A percentile compares a stretch with the other conserved stretches of the same genome.
phyloP scores from a whole-genome alignment of 2,329 filamentous ascomycete genomes.

The Remersonia thermophila region DNA sequence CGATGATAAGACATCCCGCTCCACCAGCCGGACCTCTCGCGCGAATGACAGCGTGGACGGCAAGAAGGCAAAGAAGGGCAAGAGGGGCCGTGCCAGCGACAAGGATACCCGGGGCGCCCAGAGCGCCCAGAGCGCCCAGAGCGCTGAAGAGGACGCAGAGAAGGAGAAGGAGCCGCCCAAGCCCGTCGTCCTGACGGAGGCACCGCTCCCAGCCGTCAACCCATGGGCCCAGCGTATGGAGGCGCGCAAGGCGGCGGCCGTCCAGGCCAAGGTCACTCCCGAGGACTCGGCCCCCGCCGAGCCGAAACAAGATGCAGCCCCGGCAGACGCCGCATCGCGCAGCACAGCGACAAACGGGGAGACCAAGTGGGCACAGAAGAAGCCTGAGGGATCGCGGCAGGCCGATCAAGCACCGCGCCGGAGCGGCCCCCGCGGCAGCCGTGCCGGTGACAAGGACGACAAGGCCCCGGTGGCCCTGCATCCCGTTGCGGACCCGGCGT shows the following conservation, averaged over 20 bases:
- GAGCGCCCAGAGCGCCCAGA: conserved; percentile 39
- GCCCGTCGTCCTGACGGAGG: conserved; percentile 57
- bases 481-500: conserved; percentile 60
- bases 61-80: conserved; percentile 50
- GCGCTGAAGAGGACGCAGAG: conserved; percentile 36
- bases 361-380: conserved; percentile 29
- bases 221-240: conserved; percentile 74
- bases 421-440: conserved; percentile 32
- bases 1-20: conserved; percentile 32
- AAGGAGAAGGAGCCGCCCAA: conserved; percentile 47
- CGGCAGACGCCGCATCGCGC: conserved; percentile 16
- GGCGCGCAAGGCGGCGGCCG: conserved; percentile 34
- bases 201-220: conserved; percentile 73
- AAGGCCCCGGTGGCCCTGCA: conserved; percentile 31
- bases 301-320: conserved; percentile 26
- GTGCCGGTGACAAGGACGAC: conserved; percentile 32
- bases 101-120: conserved; percentile 42
- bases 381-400: conserved; percentile 30
- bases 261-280: conserved; percentile 10
- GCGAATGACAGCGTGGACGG: conserved; percentile 55
- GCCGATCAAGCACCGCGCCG: conserved; percentile 30
- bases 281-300: conserved; percentile 23
- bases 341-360: conserved; percentile 16
- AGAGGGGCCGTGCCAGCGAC: conserved; percentile 43
- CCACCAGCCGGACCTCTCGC: conserved; percentile 51